Percentiles rank a stretch among this genome's conserved stretches.
Conservation (phyloP, 192 early-diverging fungal genomes). For the Podila horticola region DNA sequence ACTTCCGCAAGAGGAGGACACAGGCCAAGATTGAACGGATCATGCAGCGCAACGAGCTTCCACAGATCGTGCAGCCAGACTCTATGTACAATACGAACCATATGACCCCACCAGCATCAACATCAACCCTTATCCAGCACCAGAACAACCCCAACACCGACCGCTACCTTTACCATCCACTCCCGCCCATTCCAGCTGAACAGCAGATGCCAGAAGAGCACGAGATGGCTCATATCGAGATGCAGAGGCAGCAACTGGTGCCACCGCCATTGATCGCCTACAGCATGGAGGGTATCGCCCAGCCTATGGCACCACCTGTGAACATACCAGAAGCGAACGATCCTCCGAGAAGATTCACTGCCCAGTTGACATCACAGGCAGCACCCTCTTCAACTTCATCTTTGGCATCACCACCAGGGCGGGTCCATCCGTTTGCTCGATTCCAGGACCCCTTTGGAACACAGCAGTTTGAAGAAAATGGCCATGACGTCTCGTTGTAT, state of each 20-base stretch:
- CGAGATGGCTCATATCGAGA: neutral
- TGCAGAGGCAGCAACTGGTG: neutral
- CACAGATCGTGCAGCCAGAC: neutral
- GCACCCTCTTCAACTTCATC: neutral
- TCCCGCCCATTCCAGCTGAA: neutral
- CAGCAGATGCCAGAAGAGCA: neutral
- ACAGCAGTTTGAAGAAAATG: neutral
- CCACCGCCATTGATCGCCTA: neutral
- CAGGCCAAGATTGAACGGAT: slow-evolving; percentile 1
- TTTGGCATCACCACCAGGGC: neutral
- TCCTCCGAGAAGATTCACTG: neutral
- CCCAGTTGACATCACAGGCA: neutral
- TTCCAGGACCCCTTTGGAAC: neutral
- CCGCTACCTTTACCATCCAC: neutral
- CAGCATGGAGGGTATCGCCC: neutral
- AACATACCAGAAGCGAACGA: neutral
- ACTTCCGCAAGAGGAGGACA: neutral
- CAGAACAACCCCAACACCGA: neutral
- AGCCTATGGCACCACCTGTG: neutral
- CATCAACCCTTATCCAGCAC: neutral
- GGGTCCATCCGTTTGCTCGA: neutral
- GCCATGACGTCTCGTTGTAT: neutral
- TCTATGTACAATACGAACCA: neutral
- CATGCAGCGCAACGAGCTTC: neutral
- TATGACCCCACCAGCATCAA: neutral